Evolutionary conservation across 2,329 filamentous ascomycete species (phyloP), one percentile per base, ranked within the genome.

Genomic region (Penicillium corylophilum): DNA sequence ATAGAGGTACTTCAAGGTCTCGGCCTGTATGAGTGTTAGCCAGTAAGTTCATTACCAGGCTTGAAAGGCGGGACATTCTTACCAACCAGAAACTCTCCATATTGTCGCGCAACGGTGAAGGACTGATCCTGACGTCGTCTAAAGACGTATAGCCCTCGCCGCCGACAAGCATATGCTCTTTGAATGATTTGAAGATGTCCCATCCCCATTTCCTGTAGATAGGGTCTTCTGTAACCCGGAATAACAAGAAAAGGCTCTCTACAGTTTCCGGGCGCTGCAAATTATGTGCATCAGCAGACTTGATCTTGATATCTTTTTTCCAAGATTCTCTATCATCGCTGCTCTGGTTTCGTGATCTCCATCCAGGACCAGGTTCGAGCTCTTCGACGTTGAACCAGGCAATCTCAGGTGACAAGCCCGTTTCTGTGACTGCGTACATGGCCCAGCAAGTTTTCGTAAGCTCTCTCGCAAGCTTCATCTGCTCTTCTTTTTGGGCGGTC

Each of bases 71-170:
- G 20, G 9, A 3, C 1, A 2, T 13, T 29, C 50, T 53, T 48
- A 59, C 92, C 77, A 96, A 81, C 93, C 93, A 97, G 74, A 96
- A 96, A 68, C 89, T 94, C 75, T 96, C 93, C 91, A 97, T 95
- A 64, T 96, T 96, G 72, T 97, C 91, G 55, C 83, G 79, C 42
- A 78, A 74, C 10, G 77, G 70, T 1, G 89, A 84, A 23, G 90
- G 90, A 10, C 92, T 74, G 10, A 74, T 73, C 57, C 84, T 85
- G 23, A 91, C 92, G 67, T 94, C 82, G 16, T 79, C 78, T 57
- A 96, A 77, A 63, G 87, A 90, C 1, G 88, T 89, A 67, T 93
- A 96, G 0, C 90, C 91, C 13, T 61, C 54, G 1, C 47, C 46
- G 26, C 90, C 85, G 39, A 95, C 87, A 9, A 86, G 82, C 1